phyloP scores from a whole-genome alignment of 257 asterid genomes.

The Henckelia pumila region DNA sequence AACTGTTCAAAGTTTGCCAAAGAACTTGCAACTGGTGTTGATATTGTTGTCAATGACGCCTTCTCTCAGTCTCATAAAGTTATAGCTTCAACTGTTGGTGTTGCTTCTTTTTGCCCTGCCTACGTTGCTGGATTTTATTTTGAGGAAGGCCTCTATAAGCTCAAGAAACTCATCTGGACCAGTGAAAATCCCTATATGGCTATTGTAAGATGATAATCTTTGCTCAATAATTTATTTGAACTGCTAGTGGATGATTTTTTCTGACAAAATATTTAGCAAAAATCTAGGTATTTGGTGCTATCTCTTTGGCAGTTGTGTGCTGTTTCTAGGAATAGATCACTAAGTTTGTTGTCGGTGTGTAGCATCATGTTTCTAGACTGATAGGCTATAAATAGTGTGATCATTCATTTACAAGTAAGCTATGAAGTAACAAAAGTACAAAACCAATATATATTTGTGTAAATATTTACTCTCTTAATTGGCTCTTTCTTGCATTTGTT shows the following conservation, averaged over 20 bases:
- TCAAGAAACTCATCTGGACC: constrained; percentile 52
- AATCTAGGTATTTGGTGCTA: neutral
- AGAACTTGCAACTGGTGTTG: constrained; percentile 63
- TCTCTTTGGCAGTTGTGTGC: neutral
- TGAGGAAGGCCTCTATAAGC: constrained; percentile 57
- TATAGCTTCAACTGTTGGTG: constrained; percentile 89
- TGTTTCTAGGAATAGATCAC: neutral
- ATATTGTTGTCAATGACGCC: constrained; percentile 83
- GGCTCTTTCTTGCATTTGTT: neutral
- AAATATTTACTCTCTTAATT: neutral
- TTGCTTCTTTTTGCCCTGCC: constrained; percentile 64
- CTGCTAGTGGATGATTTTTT: constrained; percentile 11
- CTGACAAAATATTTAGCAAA: neutral
- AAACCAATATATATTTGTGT: neutral
- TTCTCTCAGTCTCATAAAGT: constrained; percentile 77
- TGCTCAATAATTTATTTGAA: constrained; percentile 14
- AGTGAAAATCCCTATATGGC: constrained; percentile 60
- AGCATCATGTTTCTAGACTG: neutral
- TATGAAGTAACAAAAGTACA: neutral
- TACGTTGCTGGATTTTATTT: constrained; percentile 79
- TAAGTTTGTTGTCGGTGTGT: neutral
- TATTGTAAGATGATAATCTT: constrained; percentile 52
- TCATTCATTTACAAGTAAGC: neutral
- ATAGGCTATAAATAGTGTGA: neutral
- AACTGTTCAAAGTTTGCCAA: constrained; percentile 63